Evolutionary conservation across 192 early-diverging fungal species (phyloP), one percentile per base, ranked within the genome.

Genomic region (Gaertneriomyces semiglobifer): DNA sequence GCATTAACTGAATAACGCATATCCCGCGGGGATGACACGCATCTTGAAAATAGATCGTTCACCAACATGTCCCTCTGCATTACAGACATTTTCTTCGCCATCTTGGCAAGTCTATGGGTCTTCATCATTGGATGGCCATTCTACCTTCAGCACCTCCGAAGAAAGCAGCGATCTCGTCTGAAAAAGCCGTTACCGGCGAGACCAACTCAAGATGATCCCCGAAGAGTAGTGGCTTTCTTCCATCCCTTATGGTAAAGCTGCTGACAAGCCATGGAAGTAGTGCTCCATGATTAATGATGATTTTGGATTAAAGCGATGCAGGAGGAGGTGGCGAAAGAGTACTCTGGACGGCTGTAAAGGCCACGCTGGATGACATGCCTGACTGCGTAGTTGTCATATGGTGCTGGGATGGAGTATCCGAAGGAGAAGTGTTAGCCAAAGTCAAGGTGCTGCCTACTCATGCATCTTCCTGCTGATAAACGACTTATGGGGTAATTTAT

Each of bases 321-420:
- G 92, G 93, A 51, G 97, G 95, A 41, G 97, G 97, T 16, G 97
- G 97, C 5, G 97, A 99, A 75, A 80, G 95, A 12, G 98, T 99
- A 0, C 80, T 99, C 6, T 99, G 98, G 98, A 88, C 84, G 0
- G 85, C 89, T 33, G 84, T 99, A 57, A 74, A 88, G 18, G 88
- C 88, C 41, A 82, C 98, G 53, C 90, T 94, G 68, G 64, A 80
- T 43, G 71, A 85, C 12, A 90, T 87, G 58, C 83, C 87, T 8
- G 71, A 87, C 50, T 78, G 87, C 2, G 73, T 85, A 6, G 86
- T 82, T 47, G 80, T 90, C 8, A 84, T 99, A 5, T 99, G 98
- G 79, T 86, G 89, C 0, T 91, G 92, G 54, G 88, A 91, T 59
- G 66, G 66, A 0, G 72, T 33, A 33, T 33, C 57, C 38, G 81